A percentile compares a stretch with the other conserved stretches of the same genome.
Evolutionary conservation across 108 stramenopile species (phyloP).

Genomic region (Pseudonitzschia pungens): DNA sequence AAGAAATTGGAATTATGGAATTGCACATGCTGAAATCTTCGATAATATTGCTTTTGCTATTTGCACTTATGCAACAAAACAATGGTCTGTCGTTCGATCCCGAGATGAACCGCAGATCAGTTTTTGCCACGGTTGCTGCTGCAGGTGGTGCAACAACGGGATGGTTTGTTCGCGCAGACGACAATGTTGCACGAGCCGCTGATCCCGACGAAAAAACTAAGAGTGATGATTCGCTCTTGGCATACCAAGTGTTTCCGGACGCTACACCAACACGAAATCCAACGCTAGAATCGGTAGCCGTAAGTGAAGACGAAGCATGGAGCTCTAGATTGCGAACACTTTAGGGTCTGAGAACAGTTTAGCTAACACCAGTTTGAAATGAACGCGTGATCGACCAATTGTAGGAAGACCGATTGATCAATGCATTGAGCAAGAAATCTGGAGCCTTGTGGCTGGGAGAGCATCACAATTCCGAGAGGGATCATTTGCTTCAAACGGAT

Average conservation of each 20-base stretch:
- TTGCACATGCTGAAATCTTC: too few relatives aligned
- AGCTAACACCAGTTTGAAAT: background rate
- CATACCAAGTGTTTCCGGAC: background rate
- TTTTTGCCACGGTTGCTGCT: background rate
- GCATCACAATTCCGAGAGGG: slow-evolving; percentile 57
- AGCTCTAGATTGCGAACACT: too few relatives aligned
- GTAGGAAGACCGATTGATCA: slow-evolving; percentile 4
- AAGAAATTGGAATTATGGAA: background rate
- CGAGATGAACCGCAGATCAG: background rate
- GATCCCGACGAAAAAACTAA: background rate
- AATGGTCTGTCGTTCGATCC: background rate
- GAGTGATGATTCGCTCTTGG: background rate
- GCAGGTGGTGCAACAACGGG: background rate
- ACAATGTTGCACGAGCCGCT: background rate
- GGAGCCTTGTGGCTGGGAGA: slow-evolving; percentile 59
- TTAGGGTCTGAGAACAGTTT: too few relatives aligned
- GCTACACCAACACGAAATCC: background rate
- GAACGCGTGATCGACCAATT: background rate
- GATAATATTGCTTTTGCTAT: background rate
- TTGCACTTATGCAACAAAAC: background rate
- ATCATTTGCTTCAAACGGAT: slow-evolving; percentile 53
- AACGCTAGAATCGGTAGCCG: background rate
- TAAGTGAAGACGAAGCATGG: too few relatives aligned
- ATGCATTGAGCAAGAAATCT: background rate
- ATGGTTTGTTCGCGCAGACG: background rate